Evolutionary conservation across 139 green algal genomes (phyloP).

Genomic region (Dunaliella sp.): DNA sequence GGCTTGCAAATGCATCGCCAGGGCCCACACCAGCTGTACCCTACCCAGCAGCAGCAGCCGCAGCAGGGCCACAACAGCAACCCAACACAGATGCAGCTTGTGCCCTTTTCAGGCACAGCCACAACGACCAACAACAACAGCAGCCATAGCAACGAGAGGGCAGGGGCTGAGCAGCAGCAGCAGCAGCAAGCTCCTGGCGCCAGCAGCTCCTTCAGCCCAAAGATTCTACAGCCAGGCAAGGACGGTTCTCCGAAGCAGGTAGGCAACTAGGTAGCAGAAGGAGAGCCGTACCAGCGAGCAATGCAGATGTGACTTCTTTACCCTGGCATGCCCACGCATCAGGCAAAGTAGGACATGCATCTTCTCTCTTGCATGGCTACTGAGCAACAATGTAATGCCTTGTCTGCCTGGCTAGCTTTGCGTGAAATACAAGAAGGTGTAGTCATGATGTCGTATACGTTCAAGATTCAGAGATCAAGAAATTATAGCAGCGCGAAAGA

Average conservation of each 20-base stretch:
- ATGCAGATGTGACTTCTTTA: too few relatives aligned
- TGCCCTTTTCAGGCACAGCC: neutral
- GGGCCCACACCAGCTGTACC: neutral
- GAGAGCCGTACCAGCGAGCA: too few relatives aligned
- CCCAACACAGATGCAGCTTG: neutral
- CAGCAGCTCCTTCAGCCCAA: neutral
- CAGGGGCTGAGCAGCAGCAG: neutral
- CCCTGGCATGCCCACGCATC: too few relatives aligned
- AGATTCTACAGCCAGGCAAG: neutral
- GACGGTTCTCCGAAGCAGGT: neutral
- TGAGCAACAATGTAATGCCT: too few relatives aligned
- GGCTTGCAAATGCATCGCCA: neutral
- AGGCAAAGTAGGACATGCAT: too few relatives aligned
- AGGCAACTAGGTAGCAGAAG: too few relatives aligned
- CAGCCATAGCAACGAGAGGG: neutral
- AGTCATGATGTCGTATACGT: too few relatives aligned
- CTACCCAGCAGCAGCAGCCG: neutral
- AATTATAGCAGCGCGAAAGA: too few relatives aligned
- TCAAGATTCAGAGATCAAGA: too few relatives aligned
- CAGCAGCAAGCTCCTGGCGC: neutral
- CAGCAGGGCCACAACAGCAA: neutral
- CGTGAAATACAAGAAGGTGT: too few relatives aligned
- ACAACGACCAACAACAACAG: conserved; percentile 31
- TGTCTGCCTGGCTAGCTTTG: too few relatives aligned
- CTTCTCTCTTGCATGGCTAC: too few relatives aligned